phyloP scores from a whole-genome alignment of 2,329 filamentous ascomycete species.

The Calcarisporium arbuscula region DNA sequence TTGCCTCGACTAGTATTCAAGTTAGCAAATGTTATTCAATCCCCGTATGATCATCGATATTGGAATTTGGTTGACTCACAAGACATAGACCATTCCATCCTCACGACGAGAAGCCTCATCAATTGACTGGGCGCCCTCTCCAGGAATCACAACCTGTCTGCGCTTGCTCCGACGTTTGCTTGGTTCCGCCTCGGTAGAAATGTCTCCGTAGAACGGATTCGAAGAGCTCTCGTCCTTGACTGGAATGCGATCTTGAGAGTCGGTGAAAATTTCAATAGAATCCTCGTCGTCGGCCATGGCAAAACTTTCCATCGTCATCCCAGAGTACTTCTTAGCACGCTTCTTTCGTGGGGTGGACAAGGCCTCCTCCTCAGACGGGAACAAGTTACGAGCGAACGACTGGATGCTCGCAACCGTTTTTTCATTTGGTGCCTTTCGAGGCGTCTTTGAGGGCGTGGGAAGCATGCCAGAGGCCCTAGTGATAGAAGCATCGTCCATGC shows the following conservation, averaged over 20 bases:
- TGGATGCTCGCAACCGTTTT: slow-evolving; percentile 45
- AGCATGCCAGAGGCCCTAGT: slow-evolving; percentile 50
- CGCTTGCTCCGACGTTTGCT: slow-evolving; percentile 48
- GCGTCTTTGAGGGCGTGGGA: slow-evolving; percentile 74
- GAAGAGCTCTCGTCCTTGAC: slow-evolving; percentile 57
- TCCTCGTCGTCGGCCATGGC: slow-evolving; percentile 48
- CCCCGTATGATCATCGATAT: not conserved
- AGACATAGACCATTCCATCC: slow-evolving; percentile 69
- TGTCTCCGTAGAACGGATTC: slow-evolving; percentile 66
- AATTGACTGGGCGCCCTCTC: slow-evolving; percentile 52
- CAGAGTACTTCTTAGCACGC: slow-evolving; percentile 50
- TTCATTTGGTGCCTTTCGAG: slow-evolving; percentile 52
- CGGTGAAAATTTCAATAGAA: slow-evolving; percentile 68
- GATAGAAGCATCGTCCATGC: slow-evolving; percentile 19
- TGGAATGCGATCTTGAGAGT: slow-evolving; percentile 72
- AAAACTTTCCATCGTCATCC: slow-evolving; percentile 52
- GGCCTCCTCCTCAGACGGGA: slow-evolving; percentile 51
- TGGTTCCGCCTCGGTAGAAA: slow-evolving; percentile 30
- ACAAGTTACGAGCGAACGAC: slow-evolving; percentile 54
- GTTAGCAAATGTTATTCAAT: slow-evolving; percentile 21
- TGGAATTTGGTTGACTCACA: no score
- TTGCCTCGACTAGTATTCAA: slow-evolving; percentile 60
- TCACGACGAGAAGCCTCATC: slow-evolving; percentile 58
- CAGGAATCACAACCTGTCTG: slow-evolving; percentile 47
- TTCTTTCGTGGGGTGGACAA: slow-evolving; percentile 55